Evolutionary conservation across 2,329 filamentous ascomycete genomes (phyloP), one percentile per base, ranked within the genome.

Genomic region (Colletotrichum siamense): DNA sequence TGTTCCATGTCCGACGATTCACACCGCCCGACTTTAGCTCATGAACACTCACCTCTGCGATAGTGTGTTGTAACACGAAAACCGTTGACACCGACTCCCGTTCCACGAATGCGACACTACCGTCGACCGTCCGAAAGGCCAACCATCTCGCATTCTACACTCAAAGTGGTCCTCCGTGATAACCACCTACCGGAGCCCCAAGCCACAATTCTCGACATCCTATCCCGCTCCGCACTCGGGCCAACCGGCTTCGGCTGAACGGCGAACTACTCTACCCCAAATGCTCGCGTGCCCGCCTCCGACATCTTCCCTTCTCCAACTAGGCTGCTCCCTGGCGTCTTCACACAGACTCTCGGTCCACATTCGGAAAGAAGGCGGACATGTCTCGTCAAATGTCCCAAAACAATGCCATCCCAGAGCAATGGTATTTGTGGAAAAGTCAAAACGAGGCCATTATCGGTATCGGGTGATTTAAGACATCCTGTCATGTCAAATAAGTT

Each of bases 361-460:
- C 32, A 9, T 63, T 68, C 57, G 73, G 69, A 13, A 52, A 52
- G 15, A 55, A 63, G 57, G 32, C 69, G 69, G 69, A 69, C 28
- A 68, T 73, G 57, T 52, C 63, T 75, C 63, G 73, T 59, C 69
- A 73, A 73, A 36, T 22, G 9, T 36, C 55, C 28, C 26, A 30
- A 68, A 71, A 59, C 57, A 59, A 57, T 64, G 8, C 63, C 64
- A 44, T 69, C 57, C 57, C 44, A 28, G 73, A 24, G n/a, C 16
- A 32, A 73, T 34, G 69, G 39, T 18, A 69, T 64, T 57, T 44
- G 44, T 32, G 12, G 13, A 8, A 76, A 59, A 49, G 24, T 34
- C 10, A 76, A 64, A 76, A 64, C 34, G 16, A 75, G 32, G 18
- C 26, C 52, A 71, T 36, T 30, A 9, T 63, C 22, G 5, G 9